Conservation (phyloP, 768 basidiomycete genomes). For the Agaricus blazei region DNA sequence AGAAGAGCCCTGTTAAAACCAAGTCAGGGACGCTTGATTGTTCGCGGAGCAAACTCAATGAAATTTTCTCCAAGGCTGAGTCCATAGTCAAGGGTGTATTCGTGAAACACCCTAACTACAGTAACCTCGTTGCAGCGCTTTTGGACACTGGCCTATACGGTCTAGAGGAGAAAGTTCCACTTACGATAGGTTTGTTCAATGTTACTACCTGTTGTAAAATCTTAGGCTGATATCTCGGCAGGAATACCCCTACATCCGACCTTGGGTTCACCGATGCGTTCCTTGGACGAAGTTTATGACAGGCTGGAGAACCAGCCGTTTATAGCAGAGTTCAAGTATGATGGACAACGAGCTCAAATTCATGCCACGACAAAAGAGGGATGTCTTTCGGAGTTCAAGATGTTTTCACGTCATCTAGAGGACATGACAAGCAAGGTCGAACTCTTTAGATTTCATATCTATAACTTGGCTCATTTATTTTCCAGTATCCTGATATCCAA, state of each 20-base stretch:
- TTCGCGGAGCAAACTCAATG: conserved; percentile 29
- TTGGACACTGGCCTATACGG: conserved; percentile 56
- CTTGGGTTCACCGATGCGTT: conserved; percentile 82
- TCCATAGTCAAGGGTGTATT: conserved; percentile 65
- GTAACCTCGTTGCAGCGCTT: conserved; percentile 58
- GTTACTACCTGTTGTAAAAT: neutral
- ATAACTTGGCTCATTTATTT: neutral
- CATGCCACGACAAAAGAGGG: conserved; percentile 40
- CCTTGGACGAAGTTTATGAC: conserved; percentile 78
- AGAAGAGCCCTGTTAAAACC: conserved; percentile 12
- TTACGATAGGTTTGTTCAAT: conserved; percentile 58
- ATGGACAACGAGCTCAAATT: conserved; percentile 84
- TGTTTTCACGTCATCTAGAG: conserved; percentile 89
- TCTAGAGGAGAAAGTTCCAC: conserved; percentile 53
- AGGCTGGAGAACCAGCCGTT: conserved; percentile 63
- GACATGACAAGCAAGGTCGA: conserved; percentile 85
- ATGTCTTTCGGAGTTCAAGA: conserved; percentile 37
- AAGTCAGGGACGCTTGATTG: conserved; percentile 22
- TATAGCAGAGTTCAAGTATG: conserved; percentile 87
- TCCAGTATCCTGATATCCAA: conserved; percentile 79
- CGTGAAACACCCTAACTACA: conserved; percentile 74
- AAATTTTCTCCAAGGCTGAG: conserved; percentile 53
- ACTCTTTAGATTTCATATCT: neutral
- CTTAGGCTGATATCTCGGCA: conserved; percentile 8
- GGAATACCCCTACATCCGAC: conserved; percentile 84